phyloP scores from a whole-genome alignment of 345 rosid species.

The Brassica cretica region DNA sequence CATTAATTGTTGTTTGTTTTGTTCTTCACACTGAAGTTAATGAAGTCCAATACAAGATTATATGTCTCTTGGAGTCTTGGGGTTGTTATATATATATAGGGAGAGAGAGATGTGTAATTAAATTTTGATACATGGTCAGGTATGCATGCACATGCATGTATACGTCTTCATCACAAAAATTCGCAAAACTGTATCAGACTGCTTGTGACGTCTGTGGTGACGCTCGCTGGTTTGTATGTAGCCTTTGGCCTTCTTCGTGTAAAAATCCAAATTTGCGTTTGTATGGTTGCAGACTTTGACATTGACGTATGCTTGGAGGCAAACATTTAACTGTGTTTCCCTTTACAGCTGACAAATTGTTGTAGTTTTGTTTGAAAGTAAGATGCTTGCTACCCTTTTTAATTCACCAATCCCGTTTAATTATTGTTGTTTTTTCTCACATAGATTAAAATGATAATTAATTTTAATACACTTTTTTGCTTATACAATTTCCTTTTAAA shows the following conservation, averaged over 20 bases:
- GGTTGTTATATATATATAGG: neutral
- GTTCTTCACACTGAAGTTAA: neutral
- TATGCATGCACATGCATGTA: neutral
- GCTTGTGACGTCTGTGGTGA: slow-evolving; percentile 31
- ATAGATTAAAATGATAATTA: neutral
- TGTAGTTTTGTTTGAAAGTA: neutral
- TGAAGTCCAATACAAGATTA: neutral
- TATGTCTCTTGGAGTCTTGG: neutral
- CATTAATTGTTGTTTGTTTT: slow-evolving; percentile 18
- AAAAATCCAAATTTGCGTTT: slow-evolving; percentile 9
- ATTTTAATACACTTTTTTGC: neutral
- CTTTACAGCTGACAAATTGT: too few species aligned
- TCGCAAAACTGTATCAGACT: slow-evolving; percentile 5
- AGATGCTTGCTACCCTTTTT: neutral
- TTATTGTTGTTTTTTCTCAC: neutral
- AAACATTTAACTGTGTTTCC: neutral
- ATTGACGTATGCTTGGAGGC: neutral
- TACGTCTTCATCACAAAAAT: neutral
- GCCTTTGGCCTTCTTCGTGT: neutral
- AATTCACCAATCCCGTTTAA: neutral
- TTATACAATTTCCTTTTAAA: neutral
- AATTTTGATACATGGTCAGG: slow-evolving; percentile 3
- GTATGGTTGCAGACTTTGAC: slow-evolving; percentile 7
- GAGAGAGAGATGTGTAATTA: slow-evolving; percentile 10
- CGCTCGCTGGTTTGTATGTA: neutral